phyloP scores from a whole-genome alignment of 2,329 filamentous ascomycete genomes.

The Diplodia sapinea region DNA sequence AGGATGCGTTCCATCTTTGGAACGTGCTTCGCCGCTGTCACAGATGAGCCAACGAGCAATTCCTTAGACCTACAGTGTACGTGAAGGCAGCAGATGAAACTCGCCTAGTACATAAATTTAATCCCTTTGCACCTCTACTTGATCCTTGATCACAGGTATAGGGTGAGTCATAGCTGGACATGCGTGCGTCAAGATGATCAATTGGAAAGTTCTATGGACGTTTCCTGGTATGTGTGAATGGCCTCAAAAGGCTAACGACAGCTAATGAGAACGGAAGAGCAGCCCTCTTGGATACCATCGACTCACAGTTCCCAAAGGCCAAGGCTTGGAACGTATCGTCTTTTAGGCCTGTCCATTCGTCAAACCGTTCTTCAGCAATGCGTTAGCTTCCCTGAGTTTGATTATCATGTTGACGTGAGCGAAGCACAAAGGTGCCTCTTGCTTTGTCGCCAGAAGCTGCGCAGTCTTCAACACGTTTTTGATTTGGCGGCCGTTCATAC shows the following conservation, averaged over 20 bases:
- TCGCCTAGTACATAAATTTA: background rate
- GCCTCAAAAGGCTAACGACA: background rate
- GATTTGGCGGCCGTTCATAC: slow-evolving; percentile 36
- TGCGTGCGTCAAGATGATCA: background rate
- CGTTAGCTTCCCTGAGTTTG: slow-evolving; percentile 31
- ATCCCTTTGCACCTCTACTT: background rate
- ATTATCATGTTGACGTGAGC: slow-evolving; percentile 34
- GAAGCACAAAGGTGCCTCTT: slow-evolving; percentile 31
- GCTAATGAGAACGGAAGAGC: background rate
- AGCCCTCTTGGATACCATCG: no score
- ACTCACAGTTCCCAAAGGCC: no score
- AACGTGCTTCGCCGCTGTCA: background rate
- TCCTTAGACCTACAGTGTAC: background rate
- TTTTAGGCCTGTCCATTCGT: slow-evolving; percentile 1
- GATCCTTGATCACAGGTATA: background rate
- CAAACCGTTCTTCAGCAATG: slow-evolving; percentile 10
- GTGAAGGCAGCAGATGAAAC: background rate
- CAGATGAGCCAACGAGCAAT: background rate
- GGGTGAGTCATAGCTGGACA: background rate
- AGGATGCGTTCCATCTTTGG: background rate
- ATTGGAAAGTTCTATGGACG: background rate
- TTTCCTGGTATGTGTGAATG: background rate
- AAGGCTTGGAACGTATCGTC: background rate
- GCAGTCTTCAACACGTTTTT: slow-evolving; percentile 37
- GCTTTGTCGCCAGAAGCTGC: slow-evolving; percentile 34